Conservation (phyloP, 768 basidiomycete genomes). For the Rhodotorula diobovata region DNA sequence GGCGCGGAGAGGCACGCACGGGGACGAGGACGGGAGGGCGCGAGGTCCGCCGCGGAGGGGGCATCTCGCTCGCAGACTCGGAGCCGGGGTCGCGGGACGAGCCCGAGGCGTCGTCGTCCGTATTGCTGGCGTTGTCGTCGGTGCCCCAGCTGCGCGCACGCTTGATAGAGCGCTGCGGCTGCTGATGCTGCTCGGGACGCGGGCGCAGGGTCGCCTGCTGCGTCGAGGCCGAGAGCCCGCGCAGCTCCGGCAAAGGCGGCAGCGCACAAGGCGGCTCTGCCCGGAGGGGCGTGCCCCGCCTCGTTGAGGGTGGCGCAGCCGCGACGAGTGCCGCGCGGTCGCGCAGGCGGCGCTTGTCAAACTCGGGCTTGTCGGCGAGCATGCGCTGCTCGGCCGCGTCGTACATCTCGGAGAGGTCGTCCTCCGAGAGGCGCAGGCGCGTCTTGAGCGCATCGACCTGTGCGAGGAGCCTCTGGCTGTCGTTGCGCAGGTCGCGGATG, state of each 20-base stretch:
- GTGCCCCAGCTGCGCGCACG: background rate
- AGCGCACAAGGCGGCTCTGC: too few species aligned
- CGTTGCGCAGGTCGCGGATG: background rate
- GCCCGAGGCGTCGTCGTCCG: background rate
- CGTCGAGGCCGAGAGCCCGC: too few species aligned
- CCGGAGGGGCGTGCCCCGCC: background rate
- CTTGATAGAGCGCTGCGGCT: background rate
- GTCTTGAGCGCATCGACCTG: background rate
- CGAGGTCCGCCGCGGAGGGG: too few species aligned
- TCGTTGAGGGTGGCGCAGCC: background rate
- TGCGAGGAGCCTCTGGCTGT: background rate
- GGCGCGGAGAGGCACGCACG: too few species aligned
- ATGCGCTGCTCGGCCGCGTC: background rate
- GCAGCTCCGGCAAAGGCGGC: too few species aligned
- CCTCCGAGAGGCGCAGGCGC: background rate
- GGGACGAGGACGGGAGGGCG: too few species aligned
- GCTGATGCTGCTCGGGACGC: too few species aligned
- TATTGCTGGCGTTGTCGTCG: too few species aligned
- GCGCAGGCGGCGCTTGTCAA: background rate
- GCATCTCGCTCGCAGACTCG: background rate
- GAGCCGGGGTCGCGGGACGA: too few species aligned
- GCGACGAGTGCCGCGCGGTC: too few species aligned
- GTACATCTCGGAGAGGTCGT: slow-evolving; percentile 1
- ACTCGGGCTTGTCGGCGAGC: too few species aligned
- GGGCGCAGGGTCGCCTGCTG: too few species aligned